Base-by-base conservation (phyloP, 768 basidiomycete species). In the Punctularia strigosozonata region DNA sequence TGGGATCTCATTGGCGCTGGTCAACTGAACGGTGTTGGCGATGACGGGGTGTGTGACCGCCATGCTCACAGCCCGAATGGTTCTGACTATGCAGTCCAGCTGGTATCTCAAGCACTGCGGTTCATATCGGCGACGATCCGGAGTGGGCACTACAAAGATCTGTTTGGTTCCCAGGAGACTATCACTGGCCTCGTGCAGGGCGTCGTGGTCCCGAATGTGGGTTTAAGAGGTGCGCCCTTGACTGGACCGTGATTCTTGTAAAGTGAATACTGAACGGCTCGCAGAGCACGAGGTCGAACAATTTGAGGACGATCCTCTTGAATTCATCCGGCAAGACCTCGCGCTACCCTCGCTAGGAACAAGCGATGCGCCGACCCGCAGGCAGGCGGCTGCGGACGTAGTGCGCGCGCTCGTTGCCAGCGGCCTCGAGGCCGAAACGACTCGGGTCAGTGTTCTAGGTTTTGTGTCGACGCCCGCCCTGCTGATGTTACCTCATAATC, bases 241-340 rank as follows among this genome's bases (percentile, higher is more conserved):
- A 6, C 30, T 36, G 31, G 8, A 7, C 18, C 13, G 30, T n/a
- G 6, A 5, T 22, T 18, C 31, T 22, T 33, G 14, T 22, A 18
- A 2, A 21, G 2, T 23, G 1, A 7, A 7, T 21, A 37, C 36
- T 18, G 8, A 5, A 15, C 26, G 15, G 17, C 19, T 12, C 25
- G 24, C 41, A 74, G 80, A 84, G 26, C 84, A 89, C 47, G 92
- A 97, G 40, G 71, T 87, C 36, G 95, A 99, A 50, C 80, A 90
- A 56, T 98, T 99, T 51, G 91, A 95, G 59, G 95, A 98, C 44
- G 92, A 95, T 47, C 92, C 95, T 1, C 72, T 94, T 26, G 94
- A 98, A 54, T 98, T 83, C 55, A 86, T 97, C 48, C 80, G 89
- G 17, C 69, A 87, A 30, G 90, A 94, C 50, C 65, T 94, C 20